Percentiles rank a stretch among this genome's conserved stretches.
phyloP scores from a whole-genome alignment of 2,329 filamentous ascomycete genomes.

The Curvularia hawaiiensis region DNA sequence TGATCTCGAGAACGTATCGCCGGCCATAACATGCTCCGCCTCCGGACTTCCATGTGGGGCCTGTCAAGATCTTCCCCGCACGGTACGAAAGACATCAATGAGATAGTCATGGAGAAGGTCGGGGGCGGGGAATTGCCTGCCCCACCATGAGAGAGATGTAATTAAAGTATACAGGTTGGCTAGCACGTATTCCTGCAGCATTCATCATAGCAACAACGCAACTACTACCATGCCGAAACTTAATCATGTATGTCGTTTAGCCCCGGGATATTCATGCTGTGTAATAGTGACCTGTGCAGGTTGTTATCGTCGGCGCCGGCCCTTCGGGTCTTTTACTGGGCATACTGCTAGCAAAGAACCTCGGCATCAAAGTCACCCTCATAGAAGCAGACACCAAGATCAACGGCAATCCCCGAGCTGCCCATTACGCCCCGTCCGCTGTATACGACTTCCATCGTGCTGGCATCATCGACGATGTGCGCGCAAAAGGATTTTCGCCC shows the following conservation, averaged over 20 bases:
- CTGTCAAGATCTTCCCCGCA: constrained; percentile 23
- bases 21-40: constrained; percentile 18
- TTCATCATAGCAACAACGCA: constrained; percentile 6
- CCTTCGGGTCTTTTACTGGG: constrained; percentile 44
- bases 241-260: constrained; percentile 31
- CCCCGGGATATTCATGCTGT: neutral
- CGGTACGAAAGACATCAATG: constrained; percentile 1
- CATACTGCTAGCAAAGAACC: constrained; percentile 58
- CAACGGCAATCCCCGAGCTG: constrained; percentile 65
- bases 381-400: constrained; percentile 61
- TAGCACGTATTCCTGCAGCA: constrained; percentile 9
- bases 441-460: constrained; percentile 64
- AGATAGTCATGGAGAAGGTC: constrained; percentile 17
- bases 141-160: constrained; percentile 21
- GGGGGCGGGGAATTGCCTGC: constrained; percentile 16
- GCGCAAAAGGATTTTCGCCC: constrained; percentile 50
- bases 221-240: constrained; percentile 35
- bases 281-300: constrained; percentile 22
- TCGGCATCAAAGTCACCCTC: constrained; percentile 58
- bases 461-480: constrained; percentile 61
- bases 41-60: constrained; percentile 23
- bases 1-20: neutral
- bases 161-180: constrained; percentile 13
- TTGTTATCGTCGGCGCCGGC: constrained; percentile 41
- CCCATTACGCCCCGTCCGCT: constrained; percentile 65